Evolutionary conservation across 1,284 basidiomycete genomes (phyloP).

Genomic region (Volvariella surrecta): DNA sequence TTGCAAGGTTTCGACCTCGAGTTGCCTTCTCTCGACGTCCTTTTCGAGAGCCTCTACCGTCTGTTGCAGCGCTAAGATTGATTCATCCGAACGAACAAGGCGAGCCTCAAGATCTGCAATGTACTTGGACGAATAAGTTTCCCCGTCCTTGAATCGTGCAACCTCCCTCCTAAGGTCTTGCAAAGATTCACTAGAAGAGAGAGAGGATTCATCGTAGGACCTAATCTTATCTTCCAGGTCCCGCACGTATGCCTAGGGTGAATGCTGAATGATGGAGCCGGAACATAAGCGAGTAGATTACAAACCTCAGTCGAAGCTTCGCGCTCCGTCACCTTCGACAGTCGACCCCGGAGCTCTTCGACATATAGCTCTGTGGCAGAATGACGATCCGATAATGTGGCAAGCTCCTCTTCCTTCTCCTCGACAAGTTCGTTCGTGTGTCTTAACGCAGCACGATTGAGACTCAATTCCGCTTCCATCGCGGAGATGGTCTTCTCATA

Average conservation of each 20-base stretch:
- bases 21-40: constrained; percentile 62
- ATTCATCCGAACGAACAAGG: constrained; percentile 73
- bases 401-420: constrained; percentile 79
- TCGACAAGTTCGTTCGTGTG: constrained; percentile 89
- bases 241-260: constrained; percentile 72
- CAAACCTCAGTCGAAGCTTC: constrained; percentile 84
- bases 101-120: constrained; percentile 87
- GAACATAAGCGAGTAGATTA: neutral
- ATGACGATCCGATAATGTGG: constrained; percentile 57
- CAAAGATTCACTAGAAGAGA: constrained; percentile 70
- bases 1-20: constrained; percentile 66
- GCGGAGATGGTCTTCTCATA: constrained; percentile 97
- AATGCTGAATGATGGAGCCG: neutral
- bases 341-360: constrained; percentile 73
- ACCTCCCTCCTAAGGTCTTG: constrained; percentile 82
- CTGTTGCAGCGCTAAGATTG: constrained; percentile 55
- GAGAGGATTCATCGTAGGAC: constrained; percentile 68
- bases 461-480: constrained; percentile 89
- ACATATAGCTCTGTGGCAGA: constrained; percentile 80
- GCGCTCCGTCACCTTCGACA: constrained; percentile 79
- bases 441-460: constrained; percentile 82
- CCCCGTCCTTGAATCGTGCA: constrained; percentile 66
- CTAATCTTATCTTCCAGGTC: constrained; percentile 91
- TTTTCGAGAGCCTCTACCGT: constrained; percentile 74
- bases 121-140: constrained; percentile 68